These are phyloP conservation scores for Solanum aculeatissimum DNA, from an alignment of 305 asterid genomes.

Conservation along the genomic window DNA sequence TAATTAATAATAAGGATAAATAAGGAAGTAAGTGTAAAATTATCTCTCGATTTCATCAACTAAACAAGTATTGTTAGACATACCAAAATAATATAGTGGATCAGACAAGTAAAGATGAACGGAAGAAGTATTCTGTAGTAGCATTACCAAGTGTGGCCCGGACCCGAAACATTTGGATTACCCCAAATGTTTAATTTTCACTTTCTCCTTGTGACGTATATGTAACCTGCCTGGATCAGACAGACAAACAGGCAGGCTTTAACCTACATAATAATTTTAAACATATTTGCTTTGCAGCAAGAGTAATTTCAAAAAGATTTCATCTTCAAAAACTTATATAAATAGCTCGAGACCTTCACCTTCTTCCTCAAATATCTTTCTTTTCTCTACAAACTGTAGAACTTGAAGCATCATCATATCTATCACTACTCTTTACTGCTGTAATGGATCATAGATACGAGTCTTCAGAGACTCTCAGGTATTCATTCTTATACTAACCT, in stretches of 20 bases:
- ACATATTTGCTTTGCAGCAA: too few relatives aligned
- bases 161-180: background rate
- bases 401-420: background rate
- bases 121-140: background rate
- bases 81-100: too few relatives aligned
- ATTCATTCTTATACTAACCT: background rate
- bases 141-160: too few relatives aligned
- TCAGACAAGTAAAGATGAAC: too few relatives aligned
- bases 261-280: background rate
- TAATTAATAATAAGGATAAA: too few relatives aligned
- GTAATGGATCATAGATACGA: constrained; percentile 54
- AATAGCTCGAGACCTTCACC: constrained; percentile 26
- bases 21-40: too few relatives aligned
- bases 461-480: constrained; percentile 50
- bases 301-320: background rate
- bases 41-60: too few relatives aligned
- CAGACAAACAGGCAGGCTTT: background rate
- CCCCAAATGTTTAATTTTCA: background rate
- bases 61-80: too few relatives aligned
- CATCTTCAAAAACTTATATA: constrained; percentile 9
- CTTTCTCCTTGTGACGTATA: background rate
- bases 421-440: background rate
- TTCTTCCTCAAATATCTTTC: constrained; percentile 17
- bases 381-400: background rate
- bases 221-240: background rate